Conservation (phyloP, 1,139 yeast genomes). For the Candida tetrigidarum region DNA sequence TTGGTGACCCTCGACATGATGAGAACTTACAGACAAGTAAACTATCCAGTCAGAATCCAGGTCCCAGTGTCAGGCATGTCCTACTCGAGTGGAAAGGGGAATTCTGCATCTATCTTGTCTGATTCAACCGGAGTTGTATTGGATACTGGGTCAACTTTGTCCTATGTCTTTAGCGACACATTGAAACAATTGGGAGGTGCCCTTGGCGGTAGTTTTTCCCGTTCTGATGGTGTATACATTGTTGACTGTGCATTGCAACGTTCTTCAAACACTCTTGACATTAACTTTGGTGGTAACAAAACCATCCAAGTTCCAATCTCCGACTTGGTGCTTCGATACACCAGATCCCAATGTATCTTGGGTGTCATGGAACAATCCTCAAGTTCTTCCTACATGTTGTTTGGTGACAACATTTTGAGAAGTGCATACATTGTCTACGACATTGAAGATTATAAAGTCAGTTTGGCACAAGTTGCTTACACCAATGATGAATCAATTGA, state of each 20-base stretch:
- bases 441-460: conserved; percentile 64
- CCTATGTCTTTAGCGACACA: conserved; percentile 34
- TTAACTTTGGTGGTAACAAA: conserved; percentile 42
- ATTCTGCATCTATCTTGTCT: conserved; percentile 19
- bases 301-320: conserved; percentile 40
- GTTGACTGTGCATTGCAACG: conserved; percentile 21
- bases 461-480: conserved; percentile 64
- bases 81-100: conserved; percentile 25
- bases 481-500: conserved; percentile 20
- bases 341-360: conserved; percentile 28
- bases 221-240: conserved; percentile 26
- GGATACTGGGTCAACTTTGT: conserved; percentile 49
- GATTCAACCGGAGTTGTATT: conserved; percentile 35
- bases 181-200: conserved; percentile 30
- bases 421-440: conserved; percentile 81
- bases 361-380: conserved; percentile 32
- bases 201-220: conserved; percentile 29
- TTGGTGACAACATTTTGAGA: conserved; percentile 79
- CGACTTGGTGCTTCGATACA: conserved; percentile 26
- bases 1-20: conserved; percentile 16
- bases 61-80: conserved; percentile 22
- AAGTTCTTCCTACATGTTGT: conserved; percentile 25
- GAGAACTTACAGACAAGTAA: conserved; percentile 11
- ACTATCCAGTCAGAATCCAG: conserved; percentile 16
- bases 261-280: conserved; percentile 21